Conservation (phyloP, 805 yeast genomes). For the Pichia membranifaciens region DNA sequence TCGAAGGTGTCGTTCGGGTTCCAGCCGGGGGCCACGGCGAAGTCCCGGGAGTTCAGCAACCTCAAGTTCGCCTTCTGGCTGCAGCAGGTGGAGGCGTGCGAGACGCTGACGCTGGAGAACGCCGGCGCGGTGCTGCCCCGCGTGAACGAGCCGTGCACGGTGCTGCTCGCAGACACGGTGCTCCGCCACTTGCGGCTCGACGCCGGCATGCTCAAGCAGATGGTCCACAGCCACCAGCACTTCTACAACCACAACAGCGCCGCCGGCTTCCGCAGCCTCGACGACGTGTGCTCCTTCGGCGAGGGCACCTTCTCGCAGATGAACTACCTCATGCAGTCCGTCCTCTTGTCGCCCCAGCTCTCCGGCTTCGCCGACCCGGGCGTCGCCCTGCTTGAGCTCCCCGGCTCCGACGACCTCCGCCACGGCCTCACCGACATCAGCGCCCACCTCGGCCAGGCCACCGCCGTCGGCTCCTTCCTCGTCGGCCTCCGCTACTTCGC, state of each 20-base stretch:
- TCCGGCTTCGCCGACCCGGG: constrained; percentile 44
- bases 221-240: constrained; percentile 52
- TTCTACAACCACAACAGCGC: constrained; percentile 45
- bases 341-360: constrained; percentile 49
- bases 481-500: constrained; percentile 58
- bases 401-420: constrained; percentile 29
- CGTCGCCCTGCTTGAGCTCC: constrained; percentile 40
- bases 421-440: constrained; percentile 49
- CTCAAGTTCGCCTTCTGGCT: constrained; percentile 73
- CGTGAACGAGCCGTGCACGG: constrained; percentile 53
- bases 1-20: constrained; percentile 25
- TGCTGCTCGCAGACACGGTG: constrained; percentile 51
- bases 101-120: constrained; percentile 22
- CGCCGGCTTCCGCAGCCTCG: constrained; percentile 35
- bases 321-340: constrained; percentile 58
- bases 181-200: constrained; percentile 46
- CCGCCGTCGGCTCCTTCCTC: constrained; percentile 60
- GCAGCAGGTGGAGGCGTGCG: constrained; percentile 47
- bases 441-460: constrained; percentile 82
- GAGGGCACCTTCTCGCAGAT: constrained; percentile 75
- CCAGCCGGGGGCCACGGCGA: constrained; percentile 30
- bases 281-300: constrained; percentile 66
- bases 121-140: constrained; percentile 28
- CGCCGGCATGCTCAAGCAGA: constrained; percentile 48
- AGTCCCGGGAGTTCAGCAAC: constrained; percentile 34